These are phyloP conservation scores for Beta lomatogona DNA, from an alignment of 179 eudicot genomes.

Conservation along the genomic window DNA sequence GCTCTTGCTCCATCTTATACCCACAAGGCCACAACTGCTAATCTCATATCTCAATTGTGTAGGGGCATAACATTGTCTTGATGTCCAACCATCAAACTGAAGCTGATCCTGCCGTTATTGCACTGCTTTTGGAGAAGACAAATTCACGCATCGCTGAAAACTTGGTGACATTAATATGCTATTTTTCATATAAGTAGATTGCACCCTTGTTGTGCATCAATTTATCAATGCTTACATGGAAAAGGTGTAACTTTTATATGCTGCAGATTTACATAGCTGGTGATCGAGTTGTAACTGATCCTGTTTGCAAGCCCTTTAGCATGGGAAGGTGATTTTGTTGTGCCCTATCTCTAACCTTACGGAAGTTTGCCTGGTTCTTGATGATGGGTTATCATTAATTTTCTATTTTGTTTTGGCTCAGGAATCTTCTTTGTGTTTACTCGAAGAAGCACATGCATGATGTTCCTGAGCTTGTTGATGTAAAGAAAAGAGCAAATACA, in stretches of 20 bases:
- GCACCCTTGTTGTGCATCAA: constrained; percentile 15
- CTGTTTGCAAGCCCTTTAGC: constrained; percentile 99
- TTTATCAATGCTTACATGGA: constrained; percentile 25
- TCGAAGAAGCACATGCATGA: constrained; percentile 97
- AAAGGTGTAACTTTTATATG: constrained; percentile 29
- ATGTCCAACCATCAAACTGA: constrained; percentile 98
- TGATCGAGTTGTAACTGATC: constrained; percentile 94
- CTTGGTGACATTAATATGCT: constrained; percentile 48
- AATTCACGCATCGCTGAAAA: constrained; percentile 70
- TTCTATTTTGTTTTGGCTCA: constrained; percentile 33
- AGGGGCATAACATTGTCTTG: constrained; percentile 93
- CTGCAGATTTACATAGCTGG: constrained; percentile 92
- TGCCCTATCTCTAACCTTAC: constrained; percentile 1
- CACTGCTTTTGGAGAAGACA: constrained; percentile 78
- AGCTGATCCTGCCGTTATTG: constrained; percentile 97
- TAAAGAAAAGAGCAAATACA: constrained; percentile 86
- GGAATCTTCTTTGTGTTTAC: constrained; percentile 95
- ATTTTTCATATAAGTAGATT: constrained; percentile 18
- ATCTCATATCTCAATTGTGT: constrained; percentile 24
- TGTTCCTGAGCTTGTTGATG: constrained; percentile 83
- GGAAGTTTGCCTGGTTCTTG: constrained; percentile 13
- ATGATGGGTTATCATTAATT: constrained; percentile 1
- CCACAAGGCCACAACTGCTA: not conserved
- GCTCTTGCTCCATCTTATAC: not conserved
- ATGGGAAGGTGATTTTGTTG: constrained; percentile 80